Conservation (phyloP, 2,329 filamentous ascomycete species). For the Xylaria multiplex region DNA sequence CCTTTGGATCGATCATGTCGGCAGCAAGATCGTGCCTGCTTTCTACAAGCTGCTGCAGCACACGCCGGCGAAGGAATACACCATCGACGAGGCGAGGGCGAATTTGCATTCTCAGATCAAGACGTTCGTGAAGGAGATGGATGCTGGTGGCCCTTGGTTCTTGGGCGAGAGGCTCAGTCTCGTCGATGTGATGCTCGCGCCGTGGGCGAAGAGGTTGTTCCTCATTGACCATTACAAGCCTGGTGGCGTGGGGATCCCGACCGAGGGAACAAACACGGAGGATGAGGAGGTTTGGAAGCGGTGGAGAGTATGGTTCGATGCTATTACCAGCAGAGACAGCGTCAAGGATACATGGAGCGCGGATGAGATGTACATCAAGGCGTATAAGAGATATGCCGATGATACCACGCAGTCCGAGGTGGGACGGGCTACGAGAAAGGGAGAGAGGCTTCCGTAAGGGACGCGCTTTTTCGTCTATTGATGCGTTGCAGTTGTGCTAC, state of each 20-base stretch:
- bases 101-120: conserved; percentile 69
- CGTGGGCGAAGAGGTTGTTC: conserved; percentile 78
- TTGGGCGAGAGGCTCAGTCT: conserved; percentile 70
- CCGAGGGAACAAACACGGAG: conserved; percentile 44
- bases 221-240: conserved; percentile 79
- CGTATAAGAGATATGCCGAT: conserved; percentile 75
- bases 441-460: conserved; percentile 68
- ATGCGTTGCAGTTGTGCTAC: conserved; percentile 7
- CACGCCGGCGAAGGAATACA: conserved; percentile 59
- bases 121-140: conserved; percentile 70
- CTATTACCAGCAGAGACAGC: conserved; percentile 68
- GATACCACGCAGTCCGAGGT: conserved; percentile 71
- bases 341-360: conserved; percentile 75
- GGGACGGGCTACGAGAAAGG: conserved; percentile 70
- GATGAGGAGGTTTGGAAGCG: conserved; percentile 70
- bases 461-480: background rate
- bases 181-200: conserved; percentile 76
- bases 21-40: conserved; percentile 71
- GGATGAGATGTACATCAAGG: conserved; percentile 71
- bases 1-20: conserved; percentile 80
- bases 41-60: conserved; percentile 73
- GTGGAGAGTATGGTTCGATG: conserved; percentile 72
- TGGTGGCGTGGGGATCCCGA: conserved; percentile 60
- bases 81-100: conserved; percentile 62
- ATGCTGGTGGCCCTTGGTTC: conserved; percentile 70